Conservation (phyloP, 495 filamentous ascomycete genomes). For the Durotheca rogersii region DNA sequence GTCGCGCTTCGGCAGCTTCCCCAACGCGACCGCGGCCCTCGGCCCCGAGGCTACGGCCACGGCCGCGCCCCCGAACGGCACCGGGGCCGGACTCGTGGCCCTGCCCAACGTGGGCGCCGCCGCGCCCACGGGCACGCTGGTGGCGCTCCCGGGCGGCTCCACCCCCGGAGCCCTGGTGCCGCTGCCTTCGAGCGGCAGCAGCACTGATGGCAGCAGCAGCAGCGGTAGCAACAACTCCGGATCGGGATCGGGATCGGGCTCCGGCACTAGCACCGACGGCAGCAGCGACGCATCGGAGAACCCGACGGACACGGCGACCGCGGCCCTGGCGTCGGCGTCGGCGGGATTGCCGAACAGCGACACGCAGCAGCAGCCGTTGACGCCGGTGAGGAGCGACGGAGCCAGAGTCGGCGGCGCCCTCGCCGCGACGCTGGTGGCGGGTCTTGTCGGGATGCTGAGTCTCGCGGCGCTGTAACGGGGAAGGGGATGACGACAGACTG, state of each 20-base stretch:
- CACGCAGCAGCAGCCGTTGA: slow-evolving; percentile 2
- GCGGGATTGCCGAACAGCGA: slow-evolving; percentile 1
- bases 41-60: not conserved
- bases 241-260: not conserved
- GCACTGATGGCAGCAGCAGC: not conserved
- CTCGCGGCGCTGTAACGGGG: slow-evolving; percentile 2
- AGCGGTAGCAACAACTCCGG: not conserved
- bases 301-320: no score
- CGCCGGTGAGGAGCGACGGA: not conserved
- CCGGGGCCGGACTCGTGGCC: not conserved
- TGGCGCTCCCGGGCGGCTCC: not conserved
- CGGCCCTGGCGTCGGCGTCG: no score
- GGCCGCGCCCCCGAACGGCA: no score
- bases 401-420: not conserved
- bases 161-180: not conserved
- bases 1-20: slow-evolving; percentile 10
- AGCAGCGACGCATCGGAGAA: slow-evolving; percentile 7
- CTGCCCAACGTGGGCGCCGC: slow-evolving; percentile 13
- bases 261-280: slow-evolving; percentile 3
- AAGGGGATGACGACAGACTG: not conserved
- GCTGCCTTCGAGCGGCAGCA: not conserved
- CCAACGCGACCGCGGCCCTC: slow-evolving; percentile 8
- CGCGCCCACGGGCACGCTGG: slow-evolving; percentile 1
- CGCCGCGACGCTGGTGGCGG: not conserved
- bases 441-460: not conserved